Percentiles rank a stretch among this genome's conserved stretches.
Evolutionary conservation across 306 rosid species (phyloP).

Genomic region (Purshia tridentata): DNA sequence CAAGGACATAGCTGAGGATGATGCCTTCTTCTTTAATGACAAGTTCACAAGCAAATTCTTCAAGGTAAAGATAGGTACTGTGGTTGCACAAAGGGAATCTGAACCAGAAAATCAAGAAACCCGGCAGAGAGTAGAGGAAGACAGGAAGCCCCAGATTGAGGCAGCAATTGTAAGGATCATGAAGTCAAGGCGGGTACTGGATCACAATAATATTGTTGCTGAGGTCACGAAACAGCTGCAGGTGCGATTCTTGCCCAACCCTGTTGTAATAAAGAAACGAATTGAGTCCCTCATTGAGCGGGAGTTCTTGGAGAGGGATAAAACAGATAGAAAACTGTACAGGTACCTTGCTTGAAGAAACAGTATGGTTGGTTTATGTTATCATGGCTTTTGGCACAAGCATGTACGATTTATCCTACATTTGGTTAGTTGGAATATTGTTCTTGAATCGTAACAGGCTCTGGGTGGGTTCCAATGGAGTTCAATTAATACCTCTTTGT

Average conservation of each 20-base stretch:
- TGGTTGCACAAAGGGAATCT: slow-evolving; percentile 78
- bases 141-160: slow-evolving; percentile 83
- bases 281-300: slow-evolving; percentile 86
- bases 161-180: slow-evolving; percentile 84
- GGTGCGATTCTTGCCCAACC: slow-evolving; percentile 66
- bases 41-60: slow-evolving; percentile 66
- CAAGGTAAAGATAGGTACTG: slow-evolving; percentile 84
- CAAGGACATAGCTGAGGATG: slow-evolving; percentile 76
- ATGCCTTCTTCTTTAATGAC: slow-evolving; percentile 69
- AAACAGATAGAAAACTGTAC: slow-evolving; percentile 59
- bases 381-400: slow-evolving; percentile 9
- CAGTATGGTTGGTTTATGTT: not conserved
- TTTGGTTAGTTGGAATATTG: slow-evolving; percentile 26
- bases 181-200: slow-evolving; percentile 75
- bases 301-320: slow-evolving; percentile 86
- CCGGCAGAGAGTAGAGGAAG: slow-evolving; percentile 81
- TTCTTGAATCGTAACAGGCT: slow-evolving; percentile 28
- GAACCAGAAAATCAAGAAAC: slow-evolving; percentile 88
- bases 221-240: slow-evolving; percentile 86
- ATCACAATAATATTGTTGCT: slow-evolving; percentile 74
- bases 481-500: not conserved
- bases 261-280: slow-evolving; percentile 71
- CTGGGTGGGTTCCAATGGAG: slow-evolving; percentile 23
- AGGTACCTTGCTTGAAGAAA: slow-evolving; percentile 55
- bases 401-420: slow-evolving; percentile 33